Conservation (phyloP, 2,329 filamentous ascomycete species). For the Westerdykella sp. region DNA sequence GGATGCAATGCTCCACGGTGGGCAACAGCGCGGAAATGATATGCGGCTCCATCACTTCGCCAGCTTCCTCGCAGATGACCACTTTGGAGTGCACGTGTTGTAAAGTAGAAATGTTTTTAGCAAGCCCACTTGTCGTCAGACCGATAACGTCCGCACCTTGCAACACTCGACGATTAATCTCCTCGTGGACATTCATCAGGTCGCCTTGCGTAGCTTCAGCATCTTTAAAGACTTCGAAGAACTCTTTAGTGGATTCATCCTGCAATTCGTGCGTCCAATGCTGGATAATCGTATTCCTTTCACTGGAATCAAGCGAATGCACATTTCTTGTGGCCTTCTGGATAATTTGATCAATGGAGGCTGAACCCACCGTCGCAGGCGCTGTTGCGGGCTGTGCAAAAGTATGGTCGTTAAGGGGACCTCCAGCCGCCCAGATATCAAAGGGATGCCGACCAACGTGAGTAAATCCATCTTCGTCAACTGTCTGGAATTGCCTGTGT, state of each 20-base stretch:
- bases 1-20: conserved; percentile 52
- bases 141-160: conserved; percentile 47
- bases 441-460: too few relatives aligned
- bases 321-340: conserved; percentile 3
- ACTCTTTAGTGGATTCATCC: background rate
- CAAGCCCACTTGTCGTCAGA: conserved; percentile 53
- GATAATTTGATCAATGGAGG: too few relatives aligned
- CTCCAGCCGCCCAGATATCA: too few relatives aligned
- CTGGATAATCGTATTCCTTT: conserved; percentile 3
- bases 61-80: conserved; percentile 59
- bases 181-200: conserved; percentile 17
- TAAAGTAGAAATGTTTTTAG: conserved; percentile 46
- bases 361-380: too few relatives aligned
- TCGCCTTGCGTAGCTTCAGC: conserved; percentile 2
- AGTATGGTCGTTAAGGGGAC: too few relatives aligned
- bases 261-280: background rate
- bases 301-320: conserved; percentile 3
- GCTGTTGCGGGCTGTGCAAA: too few relatives aligned
- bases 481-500: too few relatives aligned
- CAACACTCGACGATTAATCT: conserved; percentile 32
- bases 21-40: conserved; percentile 53
- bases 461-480: too few relatives aligned
- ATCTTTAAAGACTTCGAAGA: background rate
- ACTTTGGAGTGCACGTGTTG: conserved; percentile 47
- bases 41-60: conserved; percentile 59